Conservation (phyloP, 2,329 filamentous ascomycete genomes). For the Lasiodiplodia gonubiensis region DNA sequence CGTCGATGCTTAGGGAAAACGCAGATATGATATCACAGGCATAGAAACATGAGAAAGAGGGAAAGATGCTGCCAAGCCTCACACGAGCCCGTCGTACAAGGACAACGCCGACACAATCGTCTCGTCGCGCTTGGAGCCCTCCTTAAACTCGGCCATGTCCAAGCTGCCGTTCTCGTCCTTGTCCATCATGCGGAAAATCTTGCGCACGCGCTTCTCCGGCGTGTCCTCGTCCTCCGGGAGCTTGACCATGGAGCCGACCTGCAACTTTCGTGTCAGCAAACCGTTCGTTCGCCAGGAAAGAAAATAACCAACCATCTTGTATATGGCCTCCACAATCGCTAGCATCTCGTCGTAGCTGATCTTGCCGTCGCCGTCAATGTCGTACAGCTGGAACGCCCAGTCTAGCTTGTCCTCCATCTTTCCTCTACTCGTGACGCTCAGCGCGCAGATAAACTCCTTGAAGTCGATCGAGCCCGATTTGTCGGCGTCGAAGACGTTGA, state of each 20-base stretch:
- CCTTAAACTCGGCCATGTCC: constrained; percentile 98
- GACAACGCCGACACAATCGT: constrained; percentile 97
- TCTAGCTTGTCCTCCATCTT: constrained; percentile 99
- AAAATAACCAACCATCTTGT: constrained; percentile 82
- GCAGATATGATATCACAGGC: constrained; percentile 48
- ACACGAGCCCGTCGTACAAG: constrained; percentile 94
- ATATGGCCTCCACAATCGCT: constrained; percentile 97
- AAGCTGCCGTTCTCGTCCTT: constrained; percentile 98
- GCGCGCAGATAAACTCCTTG: constrained; percentile 98
- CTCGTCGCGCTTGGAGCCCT: constrained; percentile 97
- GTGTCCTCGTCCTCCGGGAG: constrained; percentile 98
- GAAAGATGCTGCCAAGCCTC: constrained; percentile 36
- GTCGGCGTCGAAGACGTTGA: constrained; percentile 98
- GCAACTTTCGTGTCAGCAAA: constrained; percentile 32
- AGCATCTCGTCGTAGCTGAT: constrained; percentile 99
- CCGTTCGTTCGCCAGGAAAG: neutral
- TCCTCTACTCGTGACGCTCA: constrained; percentile 94
- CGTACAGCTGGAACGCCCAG: constrained; percentile 99
- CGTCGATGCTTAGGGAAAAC: constrained; percentile 41
- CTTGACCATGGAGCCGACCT: constrained; percentile 99
- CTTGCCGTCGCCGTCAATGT: constrained; percentile 98
- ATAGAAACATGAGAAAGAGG: constrained; percentile 40
- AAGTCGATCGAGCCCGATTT: constrained; percentile 98
- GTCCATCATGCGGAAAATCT: constrained; percentile 99
- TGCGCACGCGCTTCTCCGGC: constrained; percentile 94